Evolutionary conservation across 2,329 filamentous ascomycete species (phyloP).

Genomic region (Alternaria arbusti): DNA sequence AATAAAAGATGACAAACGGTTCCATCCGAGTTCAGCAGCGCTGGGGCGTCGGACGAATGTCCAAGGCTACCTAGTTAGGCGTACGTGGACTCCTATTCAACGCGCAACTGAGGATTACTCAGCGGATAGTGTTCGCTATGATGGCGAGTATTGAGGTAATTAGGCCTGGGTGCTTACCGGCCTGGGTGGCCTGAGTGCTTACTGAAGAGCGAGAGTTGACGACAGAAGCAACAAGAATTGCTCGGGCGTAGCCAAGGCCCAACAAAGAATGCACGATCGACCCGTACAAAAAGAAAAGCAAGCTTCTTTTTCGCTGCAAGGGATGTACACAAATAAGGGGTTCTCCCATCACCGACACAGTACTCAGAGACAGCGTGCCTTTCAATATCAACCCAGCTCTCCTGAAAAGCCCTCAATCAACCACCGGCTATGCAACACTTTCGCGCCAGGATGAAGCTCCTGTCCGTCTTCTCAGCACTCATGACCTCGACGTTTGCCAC

Average conservation of each 20-base stretch:
- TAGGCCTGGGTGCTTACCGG: neutral
- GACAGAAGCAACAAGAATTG: neutral
- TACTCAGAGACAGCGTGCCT: neutral
- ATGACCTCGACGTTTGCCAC: neutral
- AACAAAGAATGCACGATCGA: neutral
- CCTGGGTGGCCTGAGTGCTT: neutral
- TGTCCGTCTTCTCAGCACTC: neutral
- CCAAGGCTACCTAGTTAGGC: neutral
- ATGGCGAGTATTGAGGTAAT: neutral
- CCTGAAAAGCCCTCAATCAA: neutral
- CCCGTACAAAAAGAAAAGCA: neutral
- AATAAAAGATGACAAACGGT: neutral
- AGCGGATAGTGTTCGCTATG: neutral
- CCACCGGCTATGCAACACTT: neutral
- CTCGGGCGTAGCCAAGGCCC: neutral
- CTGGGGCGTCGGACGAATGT: neutral
- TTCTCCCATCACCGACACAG: neutral
- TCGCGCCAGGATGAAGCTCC: constrained; percentile 1
- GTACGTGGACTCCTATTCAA: neutral
- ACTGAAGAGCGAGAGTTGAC: neutral
- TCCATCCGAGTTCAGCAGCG: neutral
- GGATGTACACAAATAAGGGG: neutral
- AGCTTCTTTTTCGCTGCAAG: neutral
- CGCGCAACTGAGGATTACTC: neutral
- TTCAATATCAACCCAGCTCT: neutral